phyloP scores from a whole-genome alignment of 1,139 yeast species.

The Spathaspora jeffriesii region DNA sequence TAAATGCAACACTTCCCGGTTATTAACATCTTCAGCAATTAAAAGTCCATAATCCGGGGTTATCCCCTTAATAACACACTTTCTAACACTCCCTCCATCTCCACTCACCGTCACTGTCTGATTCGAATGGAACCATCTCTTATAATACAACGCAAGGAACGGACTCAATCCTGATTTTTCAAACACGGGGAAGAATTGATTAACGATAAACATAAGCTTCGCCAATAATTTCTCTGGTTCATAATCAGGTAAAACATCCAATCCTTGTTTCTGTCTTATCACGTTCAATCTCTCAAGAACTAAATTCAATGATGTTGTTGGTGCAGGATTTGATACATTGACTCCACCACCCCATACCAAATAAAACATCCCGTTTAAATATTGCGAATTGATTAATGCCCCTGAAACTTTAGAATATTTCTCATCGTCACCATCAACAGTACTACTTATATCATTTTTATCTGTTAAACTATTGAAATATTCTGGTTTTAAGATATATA shows the following conservation, averaged over 20 bases:
- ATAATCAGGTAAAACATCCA: conserved; percentile 47
- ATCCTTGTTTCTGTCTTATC: conserved; percentile 41
- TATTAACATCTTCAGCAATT: conserved; percentile 67
- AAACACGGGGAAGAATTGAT: conserved; percentile 60
- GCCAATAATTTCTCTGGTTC: conserved; percentile 71
- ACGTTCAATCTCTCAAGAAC: conserved; percentile 63
- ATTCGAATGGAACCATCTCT: conserved; percentile 80
- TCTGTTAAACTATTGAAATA: conserved; percentile 31
- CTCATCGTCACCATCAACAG: conserved; percentile 42
- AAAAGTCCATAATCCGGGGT: conserved; percentile 83
- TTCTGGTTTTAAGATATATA: conserved; percentile 74
- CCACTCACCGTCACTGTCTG: conserved; percentile 60
- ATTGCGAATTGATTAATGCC: conserved; percentile 77
- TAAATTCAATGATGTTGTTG: conserved; percentile 83
- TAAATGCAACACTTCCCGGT: conserved; percentile 62
- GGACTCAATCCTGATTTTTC: conserved; percentile 64
- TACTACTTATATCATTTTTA: conserved; percentile 29
- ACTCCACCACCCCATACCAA: conserved; percentile 85
- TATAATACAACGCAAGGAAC: conserved; percentile 73
- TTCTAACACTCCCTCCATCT: conserved; percentile 40
- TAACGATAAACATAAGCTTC: conserved; percentile 63
- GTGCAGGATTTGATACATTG: conserved; percentile 83
- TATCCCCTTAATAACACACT: conserved; percentile 76
- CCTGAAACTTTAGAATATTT: conserved; percentile 83
- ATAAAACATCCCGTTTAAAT: conserved; percentile 56